A percentile compares a stretch with the other conserved stretches of the same genome.
Evolutionary conservation across 2,329 filamentous ascomycete genomes (phyloP).

Genomic region (Westerdykella ornata): DNA sequence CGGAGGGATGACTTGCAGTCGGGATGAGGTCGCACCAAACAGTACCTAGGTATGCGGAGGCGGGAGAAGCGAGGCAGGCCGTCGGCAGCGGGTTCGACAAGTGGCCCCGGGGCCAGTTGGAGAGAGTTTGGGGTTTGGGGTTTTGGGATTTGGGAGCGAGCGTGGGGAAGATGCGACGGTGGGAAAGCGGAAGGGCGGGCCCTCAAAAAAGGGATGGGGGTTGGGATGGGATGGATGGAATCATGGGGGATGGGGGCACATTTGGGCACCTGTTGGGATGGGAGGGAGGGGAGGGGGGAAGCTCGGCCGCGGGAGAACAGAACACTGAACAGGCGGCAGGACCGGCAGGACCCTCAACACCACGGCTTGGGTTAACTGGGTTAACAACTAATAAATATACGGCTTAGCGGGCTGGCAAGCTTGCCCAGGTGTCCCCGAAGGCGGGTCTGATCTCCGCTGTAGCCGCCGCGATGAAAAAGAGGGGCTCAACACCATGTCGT

Average conservation of each 20-base stretch:
- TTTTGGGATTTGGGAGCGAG: background rate
- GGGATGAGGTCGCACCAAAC: too few relatives aligned
- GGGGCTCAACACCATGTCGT: slow-evolving; percentile 1
- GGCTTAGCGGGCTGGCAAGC: too few relatives aligned
- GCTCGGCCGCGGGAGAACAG: slow-evolving; percentile 3
- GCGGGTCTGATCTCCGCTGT: slow-evolving; percentile 19
- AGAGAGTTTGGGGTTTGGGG: background rate
- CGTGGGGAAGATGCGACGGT: background rate
- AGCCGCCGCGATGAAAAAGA: slow-evolving; percentile 26
- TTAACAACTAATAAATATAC: too few relatives aligned
- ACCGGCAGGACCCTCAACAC: background rate
- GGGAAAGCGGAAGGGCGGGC: slow-evolving; percentile 2
- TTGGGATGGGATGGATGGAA: slow-evolving; percentile 5
- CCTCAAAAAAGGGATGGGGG: slow-evolving; percentile 4
- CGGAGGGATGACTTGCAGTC: too few relatives aligned
- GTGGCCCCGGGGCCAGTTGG: background rate
- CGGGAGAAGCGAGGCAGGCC: too few relatives aligned
- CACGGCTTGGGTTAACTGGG: background rate
- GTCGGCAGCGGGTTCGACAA: too few relatives aligned
- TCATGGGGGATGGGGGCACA: background rate
- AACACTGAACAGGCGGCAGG: background rate
- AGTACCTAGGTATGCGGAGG: too few relatives aligned
- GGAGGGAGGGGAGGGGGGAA: slow-evolving; percentile 2
- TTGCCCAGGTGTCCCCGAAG: slow-evolving; percentile 2
- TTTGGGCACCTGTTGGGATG: slow-evolving; percentile 2